Base-by-base conservation (phyloP, 441 rosid species). In the Macaranga tanarius region DNA sequence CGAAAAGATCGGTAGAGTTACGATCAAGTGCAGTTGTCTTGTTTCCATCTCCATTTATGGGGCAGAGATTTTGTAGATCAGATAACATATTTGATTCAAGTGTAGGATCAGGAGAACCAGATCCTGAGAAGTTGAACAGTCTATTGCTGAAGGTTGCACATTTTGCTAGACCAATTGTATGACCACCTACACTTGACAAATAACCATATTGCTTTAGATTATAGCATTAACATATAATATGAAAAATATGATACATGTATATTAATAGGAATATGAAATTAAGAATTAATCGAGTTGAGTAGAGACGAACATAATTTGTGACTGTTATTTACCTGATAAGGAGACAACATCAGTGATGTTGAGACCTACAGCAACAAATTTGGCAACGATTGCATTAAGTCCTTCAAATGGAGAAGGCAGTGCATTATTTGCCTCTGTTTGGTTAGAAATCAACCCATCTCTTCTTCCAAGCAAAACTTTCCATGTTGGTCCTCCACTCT, bases 401-500 rank as follows among this genome's bases (percentile, higher is more conserved):
- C 70, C 73, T 59, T 88, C 90, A 7, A 68, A 76, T 2, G 90
- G 86, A 69, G 78, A 55, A 2, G 89, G 91, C 63, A 92, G 76
- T 15, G 72, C 73, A 10, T 22, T 0, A 64, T 81, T 81, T 11
- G 84, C 87, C 45, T 83, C 84, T 0, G 78, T 66, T 26, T 4
- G 68, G 69, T 79, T 87, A 40, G 84, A 85, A 2, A 78, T 80
- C 7, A 77, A 68, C 25, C 85, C 75, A 76, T 88, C 95, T 81
- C 90, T 84, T 81, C 97, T 78, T 73, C 97, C 93, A 4, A 88
- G 70, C 9, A 58, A 79, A 23, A 87, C 92, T 50, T 62, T 65
- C 95, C 92, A 88, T 25, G 89, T 62, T 31, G 82, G 89, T 9
- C 95, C 95, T 74, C 95, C 91, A 68, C 86, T 85, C 92, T 90